These are phyloP conservation scores for Tylopilus subfusipes DNA, from an alignment of 768 basidiomycete species.

Conservation along the genomic window DNA sequence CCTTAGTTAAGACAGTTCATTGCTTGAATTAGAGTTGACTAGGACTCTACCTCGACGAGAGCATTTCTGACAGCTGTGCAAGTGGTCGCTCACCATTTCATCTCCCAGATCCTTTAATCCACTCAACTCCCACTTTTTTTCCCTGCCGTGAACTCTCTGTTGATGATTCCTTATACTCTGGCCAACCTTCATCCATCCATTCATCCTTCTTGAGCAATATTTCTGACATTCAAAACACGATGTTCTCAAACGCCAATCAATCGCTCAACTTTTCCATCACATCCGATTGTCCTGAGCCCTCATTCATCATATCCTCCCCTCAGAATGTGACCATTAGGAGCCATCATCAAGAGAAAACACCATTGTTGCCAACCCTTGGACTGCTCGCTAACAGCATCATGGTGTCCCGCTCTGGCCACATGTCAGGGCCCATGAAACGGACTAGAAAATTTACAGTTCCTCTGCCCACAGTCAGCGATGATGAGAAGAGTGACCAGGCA, in stretches of 20 bases:
- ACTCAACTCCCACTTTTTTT: not conserved
- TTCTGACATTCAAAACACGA: not conserved
- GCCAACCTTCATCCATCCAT: too few species aligned
- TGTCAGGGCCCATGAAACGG: not conserved
- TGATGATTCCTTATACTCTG: not conserved
- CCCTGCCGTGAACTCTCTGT: not conserved
- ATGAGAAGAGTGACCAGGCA: not conserved
- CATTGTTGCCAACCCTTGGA: not conserved
- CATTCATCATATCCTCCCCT: not conserved
- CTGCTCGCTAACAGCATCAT: not conserved
- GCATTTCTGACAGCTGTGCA: not conserved
- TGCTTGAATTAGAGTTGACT: not conserved
- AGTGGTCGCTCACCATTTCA: not conserved
- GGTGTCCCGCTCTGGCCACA: not conserved
- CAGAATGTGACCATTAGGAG: not conserved
- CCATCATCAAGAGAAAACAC: not conserved
- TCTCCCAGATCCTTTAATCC: not conserved
- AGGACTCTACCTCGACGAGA: not conserved
- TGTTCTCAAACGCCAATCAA: not conserved
- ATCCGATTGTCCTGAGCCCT: not conserved
- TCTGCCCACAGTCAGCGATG: not conserved
- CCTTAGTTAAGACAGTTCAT: not conserved
- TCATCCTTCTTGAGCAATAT: not conserved
- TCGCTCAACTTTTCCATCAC: not conserved
- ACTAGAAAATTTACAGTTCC: not conserved